Percentiles rank a stretch among this genome's conserved stretches.
These are phyloP conservation scores for Annona cherimola DNA, from an alignment of 164 flowering plant genomes.

Conservation along the genomic window DNA sequence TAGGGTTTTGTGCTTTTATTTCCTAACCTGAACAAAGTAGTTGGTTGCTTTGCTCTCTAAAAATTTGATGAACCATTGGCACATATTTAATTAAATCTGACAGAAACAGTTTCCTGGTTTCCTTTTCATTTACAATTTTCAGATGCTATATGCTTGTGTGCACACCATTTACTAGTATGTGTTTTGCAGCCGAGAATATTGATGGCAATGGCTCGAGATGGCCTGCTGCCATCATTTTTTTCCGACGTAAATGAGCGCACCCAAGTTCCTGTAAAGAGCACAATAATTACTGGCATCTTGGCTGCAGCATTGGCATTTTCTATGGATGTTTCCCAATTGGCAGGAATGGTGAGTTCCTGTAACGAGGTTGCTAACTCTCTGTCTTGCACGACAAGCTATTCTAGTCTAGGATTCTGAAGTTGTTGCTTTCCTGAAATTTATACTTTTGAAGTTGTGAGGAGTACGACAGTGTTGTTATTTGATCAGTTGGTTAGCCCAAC, in stretches of 20 bases:
- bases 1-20: too few species aligned
- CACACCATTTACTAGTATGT: background rate
- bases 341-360: conserved; percentile 80
- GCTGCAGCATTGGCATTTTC: conserved; percentile 69
- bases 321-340: conserved; percentile 88
- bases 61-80: too few species aligned
- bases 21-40: too few species aligned
- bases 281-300: conserved; percentile 63
- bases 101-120: too few species aligned
- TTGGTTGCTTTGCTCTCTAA: too few species aligned
- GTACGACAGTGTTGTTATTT: background rate
- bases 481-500: background rate
- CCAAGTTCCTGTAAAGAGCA: conserved; percentile 88
- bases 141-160: background rate
- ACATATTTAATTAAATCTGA: too few species aligned
- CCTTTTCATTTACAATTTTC: too few species aligned
- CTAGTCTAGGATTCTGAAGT: background rate
- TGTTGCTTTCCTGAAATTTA: background rate
- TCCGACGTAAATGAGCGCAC: conserved; percentile 62
- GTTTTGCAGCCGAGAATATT: conserved; percentile 78
- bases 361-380: background rate
- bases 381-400: background rate
- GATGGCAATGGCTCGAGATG: conserved; percentile 99
- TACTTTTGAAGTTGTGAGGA: background rate
- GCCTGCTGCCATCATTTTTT: conserved; percentile 80